These are phyloP conservation scores for Tulasnella sp. DNA, from an alignment of 768 basidiomycete genomes.

Conservation along the genomic window DNA sequence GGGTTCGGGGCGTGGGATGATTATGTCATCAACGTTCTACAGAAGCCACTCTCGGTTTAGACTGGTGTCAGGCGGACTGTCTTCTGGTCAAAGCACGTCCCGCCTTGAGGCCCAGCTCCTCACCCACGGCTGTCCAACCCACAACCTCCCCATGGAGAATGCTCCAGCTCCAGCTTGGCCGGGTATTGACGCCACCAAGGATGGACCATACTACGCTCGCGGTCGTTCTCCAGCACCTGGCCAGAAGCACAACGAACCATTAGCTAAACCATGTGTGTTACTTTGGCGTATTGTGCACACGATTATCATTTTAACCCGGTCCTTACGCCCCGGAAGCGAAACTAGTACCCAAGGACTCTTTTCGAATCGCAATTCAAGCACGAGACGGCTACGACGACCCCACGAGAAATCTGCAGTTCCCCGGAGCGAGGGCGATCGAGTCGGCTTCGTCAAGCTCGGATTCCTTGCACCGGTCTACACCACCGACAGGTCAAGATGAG, in stretches of 20 bases:
- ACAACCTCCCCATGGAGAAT: conserved; percentile 10
- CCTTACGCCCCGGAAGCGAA: neutral
- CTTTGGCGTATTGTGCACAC: neutral
- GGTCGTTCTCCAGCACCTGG: neutral
- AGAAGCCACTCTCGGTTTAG: neutral
- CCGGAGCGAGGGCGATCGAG: neutral
- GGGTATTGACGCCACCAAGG: neutral
- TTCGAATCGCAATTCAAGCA: neutral
- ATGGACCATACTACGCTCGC: conserved; percentile 2
- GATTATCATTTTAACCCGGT: neutral
- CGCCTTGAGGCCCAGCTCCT: conserved; percentile 8
- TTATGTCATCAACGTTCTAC: neutral
- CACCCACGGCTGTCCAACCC: conserved; percentile 3
- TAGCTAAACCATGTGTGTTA: neutral
- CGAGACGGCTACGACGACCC: neutral
- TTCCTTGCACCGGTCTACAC: neutral
- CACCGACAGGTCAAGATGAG: neutral
- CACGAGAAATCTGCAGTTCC: neutral
- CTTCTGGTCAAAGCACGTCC: neutral
- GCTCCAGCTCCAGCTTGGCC: conserved; percentile 4
- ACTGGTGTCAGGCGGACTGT: neutral
- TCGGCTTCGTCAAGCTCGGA: neutral
- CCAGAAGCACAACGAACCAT: neutral
- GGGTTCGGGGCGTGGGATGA: neutral
- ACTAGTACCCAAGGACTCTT: neutral